These are phyloP conservation scores for Eragrostis nindensis DNA, from an alignment of 176 grass and related monocot genomes.

Conservation along the genomic window DNA sequence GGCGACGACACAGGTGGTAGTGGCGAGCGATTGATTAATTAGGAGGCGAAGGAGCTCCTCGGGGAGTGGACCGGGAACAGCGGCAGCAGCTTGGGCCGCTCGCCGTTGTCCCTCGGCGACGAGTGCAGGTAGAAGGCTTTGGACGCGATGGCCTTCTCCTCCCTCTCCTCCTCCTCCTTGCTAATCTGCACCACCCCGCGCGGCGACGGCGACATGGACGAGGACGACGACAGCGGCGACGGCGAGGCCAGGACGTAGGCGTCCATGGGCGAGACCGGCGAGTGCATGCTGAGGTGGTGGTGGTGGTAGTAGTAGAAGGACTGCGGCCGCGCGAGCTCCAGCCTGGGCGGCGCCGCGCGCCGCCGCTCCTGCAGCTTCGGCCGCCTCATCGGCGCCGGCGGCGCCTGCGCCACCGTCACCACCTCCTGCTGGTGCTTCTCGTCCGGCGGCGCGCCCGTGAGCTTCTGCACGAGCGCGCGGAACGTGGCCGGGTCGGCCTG, in stretches of 20 bases:
- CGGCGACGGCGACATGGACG: constrained; percentile 45
- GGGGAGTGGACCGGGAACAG: constrained; percentile 63
- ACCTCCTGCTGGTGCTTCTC: background rate
- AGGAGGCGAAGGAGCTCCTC: constrained; percentile 10
- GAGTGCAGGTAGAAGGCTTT: constrained; percentile 85
- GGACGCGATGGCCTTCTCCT: constrained; percentile 79
- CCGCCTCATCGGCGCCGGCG: constrained; percentile 30
- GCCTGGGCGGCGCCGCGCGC: constrained; percentile 50
- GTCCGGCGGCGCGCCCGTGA: constrained; percentile 34
- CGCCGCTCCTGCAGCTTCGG: constrained; percentile 79
- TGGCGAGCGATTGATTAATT: background rate
- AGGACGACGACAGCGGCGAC: constrained; percentile 6
- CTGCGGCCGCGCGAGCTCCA: constrained; percentile 58
- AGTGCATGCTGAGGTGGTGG: constrained; percentile 34
- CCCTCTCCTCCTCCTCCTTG: constrained; percentile 64
- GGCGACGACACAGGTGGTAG: background rate
- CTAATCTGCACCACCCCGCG: constrained; percentile 55
- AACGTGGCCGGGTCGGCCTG: constrained; percentile 74
- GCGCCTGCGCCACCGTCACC: background rate
- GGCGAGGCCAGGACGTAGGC: constrained; percentile 32
- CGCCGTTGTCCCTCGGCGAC: constrained; percentile 37
- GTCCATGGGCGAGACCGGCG: constrained; percentile 77
- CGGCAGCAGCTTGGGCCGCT: constrained; percentile 61
- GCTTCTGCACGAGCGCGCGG: constrained; percentile 70
- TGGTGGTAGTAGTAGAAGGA: constrained; percentile 44